These are phyloP conservation scores for Cyamopsis tetragonoloba DNA, from an alignment of 306 rosid genomes.

Conservation along the genomic window DNA sequence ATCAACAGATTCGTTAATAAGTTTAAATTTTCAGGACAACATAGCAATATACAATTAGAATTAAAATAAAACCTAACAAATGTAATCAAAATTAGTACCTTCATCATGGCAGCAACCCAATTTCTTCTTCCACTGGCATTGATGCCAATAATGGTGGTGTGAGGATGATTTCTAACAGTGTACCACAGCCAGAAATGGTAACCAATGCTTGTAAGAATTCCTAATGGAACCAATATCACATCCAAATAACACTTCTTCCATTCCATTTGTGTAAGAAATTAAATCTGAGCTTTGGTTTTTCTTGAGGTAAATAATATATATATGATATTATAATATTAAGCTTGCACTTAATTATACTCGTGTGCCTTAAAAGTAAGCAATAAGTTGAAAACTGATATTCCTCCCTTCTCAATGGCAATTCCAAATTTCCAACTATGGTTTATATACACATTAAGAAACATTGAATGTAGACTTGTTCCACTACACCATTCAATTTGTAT, in stretches of 20 bases:
- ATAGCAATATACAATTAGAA: too few relatives aligned
- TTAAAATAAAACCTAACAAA: too few relatives aligned
- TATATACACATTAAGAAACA: slow-evolving; percentile 31
- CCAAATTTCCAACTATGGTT: slow-evolving; percentile 13
- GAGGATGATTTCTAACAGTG: slow-evolving; percentile 60
- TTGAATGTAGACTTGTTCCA: slow-evolving; percentile 53
- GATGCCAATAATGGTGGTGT: slow-evolving; percentile 73
- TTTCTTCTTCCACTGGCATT: slow-evolving; percentile 68
- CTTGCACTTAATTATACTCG: not conserved
- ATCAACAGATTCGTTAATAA: too few relatives aligned
- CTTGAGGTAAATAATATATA: not conserved
- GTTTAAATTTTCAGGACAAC: too few relatives aligned
- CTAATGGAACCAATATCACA: slow-evolving; percentile 74
- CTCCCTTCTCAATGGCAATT: not conserved
- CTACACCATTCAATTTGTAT: slow-evolving; percentile 25
- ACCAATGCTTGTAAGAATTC: slow-evolving; percentile 42
- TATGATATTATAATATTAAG: not conserved
- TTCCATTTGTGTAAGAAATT: slow-evolving; percentile 42
- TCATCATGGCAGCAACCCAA: slow-evolving; percentile 79
- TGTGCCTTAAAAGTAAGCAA: not conserved
- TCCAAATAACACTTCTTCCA: slow-evolving; percentile 92
- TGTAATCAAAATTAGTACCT: too few relatives aligned
- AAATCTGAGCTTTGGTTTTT: not conserved
- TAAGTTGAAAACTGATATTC: slow-evolving; percentile 12
- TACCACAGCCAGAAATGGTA: slow-evolving; percentile 87